phyloP scores from a whole-genome alignment of 2,329 filamentous ascomycete genomes.

The Rhytidhysteron rufulum region DNA sequence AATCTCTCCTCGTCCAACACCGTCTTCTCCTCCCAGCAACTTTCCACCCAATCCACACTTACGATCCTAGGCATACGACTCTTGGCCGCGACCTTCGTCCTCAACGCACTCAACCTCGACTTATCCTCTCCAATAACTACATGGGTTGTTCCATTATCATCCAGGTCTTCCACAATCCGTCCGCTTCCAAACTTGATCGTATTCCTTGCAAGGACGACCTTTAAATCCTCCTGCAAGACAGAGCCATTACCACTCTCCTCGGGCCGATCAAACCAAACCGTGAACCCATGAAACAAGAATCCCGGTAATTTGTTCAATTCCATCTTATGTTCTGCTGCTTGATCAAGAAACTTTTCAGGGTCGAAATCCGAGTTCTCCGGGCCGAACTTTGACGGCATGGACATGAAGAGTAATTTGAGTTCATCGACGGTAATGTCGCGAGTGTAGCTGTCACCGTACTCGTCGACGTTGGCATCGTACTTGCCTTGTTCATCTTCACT shows the following conservation, averaged over 20 bases:
- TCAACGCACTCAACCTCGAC: slow-evolving; percentile 43
- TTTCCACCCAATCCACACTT: slow-evolving; percentile 66
- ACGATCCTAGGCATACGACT: slow-evolving; percentile 65
- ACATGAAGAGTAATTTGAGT: slow-evolving; percentile 44
- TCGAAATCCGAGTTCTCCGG: slow-evolving; percentile 12
- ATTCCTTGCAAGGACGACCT: slow-evolving; percentile 48
- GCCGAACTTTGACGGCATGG: slow-evolving; percentile 36
- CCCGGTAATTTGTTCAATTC: slow-evolving; percentile 1
- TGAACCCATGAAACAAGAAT: slow-evolving; percentile 42
- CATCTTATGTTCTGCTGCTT: slow-evolving; percentile 21
- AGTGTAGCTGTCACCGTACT: slow-evolving; percentile 78
- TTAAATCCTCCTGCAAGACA: slow-evolving; percentile 18
- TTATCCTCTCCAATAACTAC: slow-evolving; percentile 57
- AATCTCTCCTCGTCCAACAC: slow-evolving; percentile 64
- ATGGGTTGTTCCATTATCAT: slow-evolving; percentile 64
- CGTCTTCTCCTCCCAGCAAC: slow-evolving; percentile 76
- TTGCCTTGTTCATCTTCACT: slow-evolving; percentile 47
- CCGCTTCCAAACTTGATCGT: slow-evolving; percentile 70
- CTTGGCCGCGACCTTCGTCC: slow-evolving; percentile 34
- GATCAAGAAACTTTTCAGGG: slow-evolving; percentile 17
- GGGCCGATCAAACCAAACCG: slow-evolving; percentile 40
- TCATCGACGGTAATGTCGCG: slow-evolving; percentile 65
- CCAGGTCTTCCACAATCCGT: slow-evolving; percentile 47
- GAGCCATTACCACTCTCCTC: slow-evolving; percentile 16
- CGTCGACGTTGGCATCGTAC: slow-evolving; percentile 64